phyloP scores from a whole-genome alignment of 257 asterid species.

The Gynochthodes officinalis region DNA sequence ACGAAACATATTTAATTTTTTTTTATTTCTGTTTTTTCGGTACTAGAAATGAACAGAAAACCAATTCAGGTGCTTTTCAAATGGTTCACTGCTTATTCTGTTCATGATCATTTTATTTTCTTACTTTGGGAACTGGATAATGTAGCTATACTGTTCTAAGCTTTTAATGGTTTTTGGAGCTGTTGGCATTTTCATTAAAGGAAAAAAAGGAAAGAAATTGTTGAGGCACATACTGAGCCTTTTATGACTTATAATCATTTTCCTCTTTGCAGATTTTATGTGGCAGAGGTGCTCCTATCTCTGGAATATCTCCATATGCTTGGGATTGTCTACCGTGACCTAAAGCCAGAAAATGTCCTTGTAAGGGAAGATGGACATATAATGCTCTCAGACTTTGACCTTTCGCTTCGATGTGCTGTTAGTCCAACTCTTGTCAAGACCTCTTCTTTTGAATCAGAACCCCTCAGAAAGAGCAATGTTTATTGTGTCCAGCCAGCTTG shows the following conservation, averaged over 20 bases:
- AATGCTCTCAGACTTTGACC: conserved; percentile 41
- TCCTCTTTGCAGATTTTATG: conserved; percentile 31
- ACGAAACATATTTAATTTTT: background rate
- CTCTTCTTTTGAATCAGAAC: conserved; percentile 25
- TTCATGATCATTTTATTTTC: background rate
- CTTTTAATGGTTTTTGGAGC: background rate
- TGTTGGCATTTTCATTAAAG: background rate
- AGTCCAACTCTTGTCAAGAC: conserved; percentile 33
- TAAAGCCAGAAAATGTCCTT: conserved; percentile 39
- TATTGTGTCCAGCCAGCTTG: conserved; percentile 37
- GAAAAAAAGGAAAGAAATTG: background rate
- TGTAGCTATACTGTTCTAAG: too few species aligned
- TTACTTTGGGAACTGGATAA: background rate
- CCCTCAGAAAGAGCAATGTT: conserved; percentile 26
- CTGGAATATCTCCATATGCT: conserved; percentile 40
- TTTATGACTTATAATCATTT: background rate
- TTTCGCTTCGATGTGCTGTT: conserved; percentile 36
- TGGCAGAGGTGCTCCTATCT: conserved; percentile 38
- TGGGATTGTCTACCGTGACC: conserved; percentile 38
- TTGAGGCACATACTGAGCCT: background rate
- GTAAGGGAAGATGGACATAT: conserved; percentile 41
- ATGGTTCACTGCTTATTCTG: background rate
- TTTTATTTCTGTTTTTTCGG: background rate
- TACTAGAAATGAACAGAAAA: background rate
- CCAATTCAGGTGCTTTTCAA: background rate